Conservation (phyloP, 768 basidiomycete genomes). For the Boletus reticuloceps region DNA sequence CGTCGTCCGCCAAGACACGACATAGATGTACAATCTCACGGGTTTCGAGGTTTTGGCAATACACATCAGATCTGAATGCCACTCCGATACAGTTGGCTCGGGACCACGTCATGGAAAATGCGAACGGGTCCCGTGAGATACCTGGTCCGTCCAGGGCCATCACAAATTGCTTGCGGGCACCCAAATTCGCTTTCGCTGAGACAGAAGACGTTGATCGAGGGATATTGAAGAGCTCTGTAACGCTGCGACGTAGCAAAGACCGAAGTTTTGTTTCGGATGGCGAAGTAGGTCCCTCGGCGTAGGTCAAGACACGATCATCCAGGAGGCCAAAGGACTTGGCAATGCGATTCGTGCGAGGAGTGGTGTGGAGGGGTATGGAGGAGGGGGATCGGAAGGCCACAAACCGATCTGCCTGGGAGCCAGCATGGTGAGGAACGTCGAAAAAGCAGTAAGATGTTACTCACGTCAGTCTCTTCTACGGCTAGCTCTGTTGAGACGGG, state of each 20-base stretch:
- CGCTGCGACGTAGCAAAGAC: constrained; percentile 50
- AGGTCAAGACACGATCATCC: constrained; percentile 55
- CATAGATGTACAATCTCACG: constrained; percentile 53
- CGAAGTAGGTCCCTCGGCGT: constrained; percentile 38
- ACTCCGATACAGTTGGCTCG: constrained; percentile 57
- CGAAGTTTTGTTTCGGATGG: constrained; percentile 41
- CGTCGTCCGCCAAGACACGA: constrained; percentile 33
- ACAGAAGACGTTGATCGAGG: constrained; percentile 33
- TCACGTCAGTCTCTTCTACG: constrained; percentile 30
- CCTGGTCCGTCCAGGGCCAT: constrained; percentile 67
- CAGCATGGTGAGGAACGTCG: background rate
- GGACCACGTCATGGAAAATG: constrained; percentile 64
- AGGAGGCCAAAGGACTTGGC: constrained; percentile 59
- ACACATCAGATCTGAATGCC: constrained; percentile 56
- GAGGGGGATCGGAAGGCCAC: constrained; percentile 51
- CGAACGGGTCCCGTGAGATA: constrained; percentile 50
- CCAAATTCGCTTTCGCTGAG: constrained; percentile 60
- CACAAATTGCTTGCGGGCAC: constrained; percentile 49
- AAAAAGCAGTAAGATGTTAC: constrained; percentile 4
- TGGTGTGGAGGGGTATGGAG: constrained; percentile 54
- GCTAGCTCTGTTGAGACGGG: constrained; percentile 13
- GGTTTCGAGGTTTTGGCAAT: constrained; percentile 59
- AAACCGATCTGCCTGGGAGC: constrained; percentile 56
- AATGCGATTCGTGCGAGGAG: constrained; percentile 66
- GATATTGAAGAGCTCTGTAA: constrained; percentile 46